Percentiles rank a stretch among this genome's conserved stretches.
These are phyloP conservation scores for Obelidium mucronatum DNA, from an alignment of 192 early-diverging fungal species.

Conservation along the genomic window DNA sequence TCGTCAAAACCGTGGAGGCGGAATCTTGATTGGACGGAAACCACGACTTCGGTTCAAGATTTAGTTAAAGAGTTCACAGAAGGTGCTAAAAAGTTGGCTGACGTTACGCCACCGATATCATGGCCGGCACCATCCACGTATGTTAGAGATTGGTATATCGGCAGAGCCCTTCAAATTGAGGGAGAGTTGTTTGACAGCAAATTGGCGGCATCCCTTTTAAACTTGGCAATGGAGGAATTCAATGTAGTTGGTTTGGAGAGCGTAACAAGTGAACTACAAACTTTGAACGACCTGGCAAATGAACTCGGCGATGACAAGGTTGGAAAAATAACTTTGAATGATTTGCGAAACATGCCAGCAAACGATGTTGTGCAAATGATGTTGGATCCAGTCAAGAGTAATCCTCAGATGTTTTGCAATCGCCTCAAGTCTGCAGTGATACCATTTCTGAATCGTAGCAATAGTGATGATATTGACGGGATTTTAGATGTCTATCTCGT, in stretches of 20 bases:
- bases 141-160: conserved; percentile 25
- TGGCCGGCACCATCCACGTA: too few relatives aligned
- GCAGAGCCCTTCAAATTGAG: conserved; percentile 2
- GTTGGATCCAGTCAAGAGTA: conserved; percentile 36
- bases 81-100: too few relatives aligned
- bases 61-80: conserved; percentile 47
- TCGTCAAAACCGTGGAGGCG: conserved; percentile 59
- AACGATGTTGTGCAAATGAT: conserved; percentile 22
- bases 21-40: conserved; percentile 66
- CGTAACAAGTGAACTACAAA: conserved; percentile 8
- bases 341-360: conserved; percentile 11
- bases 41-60: conserved; percentile 46
- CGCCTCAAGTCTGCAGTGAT: conserved; percentile 41
- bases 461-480: too few relatives aligned
- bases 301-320: neutral
- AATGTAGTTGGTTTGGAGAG: conserved; percentile 12
- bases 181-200: neutral
- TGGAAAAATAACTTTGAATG: neutral
- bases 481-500: conserved; percentile 19
- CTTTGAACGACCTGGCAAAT: conserved; percentile 19
- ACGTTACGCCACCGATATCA: too few relatives aligned
- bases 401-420: conserved; percentile 20
- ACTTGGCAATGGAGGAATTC: neutral
- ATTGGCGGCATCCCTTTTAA: neutral
- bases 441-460: conserved; percentile 44